Evolutionary conservation across 495 filamentous ascomycete genomes (phyloP).

Genomic region (Podospora pseudocomata): DNA sequence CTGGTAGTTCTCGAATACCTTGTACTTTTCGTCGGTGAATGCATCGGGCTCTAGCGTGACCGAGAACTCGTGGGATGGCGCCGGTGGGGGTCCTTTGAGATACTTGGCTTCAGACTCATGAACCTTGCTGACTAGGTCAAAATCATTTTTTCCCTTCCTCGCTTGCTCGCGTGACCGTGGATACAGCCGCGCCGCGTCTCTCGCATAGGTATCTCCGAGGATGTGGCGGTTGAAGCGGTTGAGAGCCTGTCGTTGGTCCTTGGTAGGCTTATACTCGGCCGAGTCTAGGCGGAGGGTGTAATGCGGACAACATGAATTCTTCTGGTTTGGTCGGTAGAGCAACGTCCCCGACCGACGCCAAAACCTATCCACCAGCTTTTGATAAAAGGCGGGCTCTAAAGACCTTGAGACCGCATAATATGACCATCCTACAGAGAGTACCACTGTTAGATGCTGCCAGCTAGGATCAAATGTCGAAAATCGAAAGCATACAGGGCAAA

Average conservation of each 20-base stretch:
- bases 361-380: constrained; percentile 75
- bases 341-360: constrained; percentile 83
- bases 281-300: constrained; percentile 87
- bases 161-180: constrained; percentile 81
- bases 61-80: constrained; percentile 74
- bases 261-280: constrained; percentile 62
- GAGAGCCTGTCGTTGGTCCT: constrained; percentile 80
- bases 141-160: constrained; percentile 64
- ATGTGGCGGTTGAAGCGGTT: constrained; percentile 89
- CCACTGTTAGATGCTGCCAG: background rate
- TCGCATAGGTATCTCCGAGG: constrained; percentile 71
- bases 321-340: constrained; percentile 88
- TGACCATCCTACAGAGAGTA: constrained; percentile 60
- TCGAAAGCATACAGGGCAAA: background rate
- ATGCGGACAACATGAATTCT: constrained; percentile 85
- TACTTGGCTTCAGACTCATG: constrained; percentile 61
- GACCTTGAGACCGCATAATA: constrained; percentile 73
- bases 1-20: constrained; percentile 84
- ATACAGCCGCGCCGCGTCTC: constrained; percentile 66
- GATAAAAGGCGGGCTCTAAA: constrained; percentile 71
- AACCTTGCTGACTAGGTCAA: constrained; percentile 67
- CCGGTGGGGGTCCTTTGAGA: constrained; percentile 51
- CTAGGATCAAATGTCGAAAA: background rate
- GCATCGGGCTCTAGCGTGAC: constrained; percentile 76
- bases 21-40: constrained; percentile 84